Conservation (phyloP, 352 stramenopile species). For the Globisporangium lucens region DNA sequence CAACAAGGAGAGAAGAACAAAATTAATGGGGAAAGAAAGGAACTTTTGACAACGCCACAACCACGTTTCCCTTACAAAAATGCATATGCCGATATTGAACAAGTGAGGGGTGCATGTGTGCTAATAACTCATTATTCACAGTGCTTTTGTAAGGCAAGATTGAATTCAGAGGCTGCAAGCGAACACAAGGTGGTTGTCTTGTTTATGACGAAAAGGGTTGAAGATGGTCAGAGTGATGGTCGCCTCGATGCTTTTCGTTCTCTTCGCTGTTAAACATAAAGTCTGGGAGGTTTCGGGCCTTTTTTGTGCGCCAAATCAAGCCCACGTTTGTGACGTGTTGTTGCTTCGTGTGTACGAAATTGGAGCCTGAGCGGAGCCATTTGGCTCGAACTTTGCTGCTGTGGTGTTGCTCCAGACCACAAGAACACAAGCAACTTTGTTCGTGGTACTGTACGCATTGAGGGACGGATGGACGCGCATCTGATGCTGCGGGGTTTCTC, state of each 20-base stretch:
- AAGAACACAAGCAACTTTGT: not conserved
- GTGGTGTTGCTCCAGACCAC: not conserved
- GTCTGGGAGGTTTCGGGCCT: not conserved
- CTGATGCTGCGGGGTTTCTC: not conserved
- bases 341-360: not conserved
- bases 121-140: not conserved
- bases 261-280: conserved; percentile 11
- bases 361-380: conserved; percentile 1
- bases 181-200: not conserved
- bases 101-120: not conserved
- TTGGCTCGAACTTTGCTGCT: not conserved
- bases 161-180: not conserved
- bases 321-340: not conserved
- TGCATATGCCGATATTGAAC: not conserved
- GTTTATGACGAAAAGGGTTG: conserved; percentile 18
- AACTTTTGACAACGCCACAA: conserved; percentile 10
- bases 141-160: not conserved
- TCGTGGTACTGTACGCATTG: not conserved
- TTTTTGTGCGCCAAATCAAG: not conserved
- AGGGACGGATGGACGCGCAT: not conserved
- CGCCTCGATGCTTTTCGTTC: not conserved
- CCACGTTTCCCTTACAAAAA: not conserved
- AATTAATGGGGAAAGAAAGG: conserved; percentile 7
- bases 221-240: conserved; percentile 18
- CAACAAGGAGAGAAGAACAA: conserved; percentile 9